A percentile compares a stretch with the other conserved stretches of the same genome.
phyloP scores from a whole-genome alignment of 192 early-diverging fungal species.

The Phycomyces nitens region DNA sequence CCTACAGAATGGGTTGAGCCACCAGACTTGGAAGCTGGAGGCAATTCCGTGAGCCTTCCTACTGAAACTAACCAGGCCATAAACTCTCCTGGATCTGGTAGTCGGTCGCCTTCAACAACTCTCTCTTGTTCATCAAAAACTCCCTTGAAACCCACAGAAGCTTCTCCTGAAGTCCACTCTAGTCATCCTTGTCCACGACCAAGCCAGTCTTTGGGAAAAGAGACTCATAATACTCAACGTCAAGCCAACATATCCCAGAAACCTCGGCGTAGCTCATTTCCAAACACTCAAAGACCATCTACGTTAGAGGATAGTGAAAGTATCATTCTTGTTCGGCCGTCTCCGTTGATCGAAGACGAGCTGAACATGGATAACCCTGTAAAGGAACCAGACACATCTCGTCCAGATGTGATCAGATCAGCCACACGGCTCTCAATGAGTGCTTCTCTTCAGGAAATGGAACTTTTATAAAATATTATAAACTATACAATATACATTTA shows the following conservation, averaged over 20 bases:
- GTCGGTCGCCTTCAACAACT: not conserved
- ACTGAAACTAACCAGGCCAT: too few relatives aligned
- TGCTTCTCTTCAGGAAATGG: conserved; percentile 25
- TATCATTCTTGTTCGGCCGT: too few relatives aligned
- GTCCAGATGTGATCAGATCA: conserved; percentile 32
- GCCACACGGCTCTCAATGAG: conserved; percentile 30
- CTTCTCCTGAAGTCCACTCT: too few relatives aligned
- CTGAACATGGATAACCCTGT: conserved; percentile 8
- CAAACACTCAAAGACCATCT: too few relatives aligned
- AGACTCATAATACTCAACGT: too few relatives aligned
- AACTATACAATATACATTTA: conserved; percentile 3
- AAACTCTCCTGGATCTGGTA: not conserved
- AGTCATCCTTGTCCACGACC: not conserved
- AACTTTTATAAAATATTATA: conserved; percentile 3
- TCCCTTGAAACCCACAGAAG: too few relatives aligned
- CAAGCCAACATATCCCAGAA: too few relatives aligned
- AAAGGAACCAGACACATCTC: conserved; percentile 29
- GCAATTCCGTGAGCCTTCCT: not conserved
- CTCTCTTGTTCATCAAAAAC: not conserved
- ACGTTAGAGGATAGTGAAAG: too few relatives aligned
- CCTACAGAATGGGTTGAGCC: conserved; percentile 39
- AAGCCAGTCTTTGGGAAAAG: not conserved
- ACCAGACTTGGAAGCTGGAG: conserved; percentile 22
- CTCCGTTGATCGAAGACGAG: conserved; percentile 9
- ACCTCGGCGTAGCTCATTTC: too few relatives aligned